These are phyloP conservation scores for Phoma herbarum DNA, from an alignment of 2,329 filamentous ascomycete genomes.

Conservation along the genomic window DNA sequence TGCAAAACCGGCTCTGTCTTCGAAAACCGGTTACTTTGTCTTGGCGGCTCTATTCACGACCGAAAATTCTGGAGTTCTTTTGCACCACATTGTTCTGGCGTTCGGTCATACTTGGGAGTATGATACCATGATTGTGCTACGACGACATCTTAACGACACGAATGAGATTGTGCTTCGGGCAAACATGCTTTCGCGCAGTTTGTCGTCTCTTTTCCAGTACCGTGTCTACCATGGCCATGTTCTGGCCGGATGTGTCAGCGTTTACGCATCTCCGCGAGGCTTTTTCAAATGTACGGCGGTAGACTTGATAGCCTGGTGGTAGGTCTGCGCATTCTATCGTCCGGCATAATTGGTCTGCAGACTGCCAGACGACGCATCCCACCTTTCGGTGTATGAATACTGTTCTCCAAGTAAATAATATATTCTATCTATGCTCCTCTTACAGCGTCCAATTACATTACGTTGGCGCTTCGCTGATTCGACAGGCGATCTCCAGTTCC, in stretches of 20 bases:
- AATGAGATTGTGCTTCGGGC: conserved; percentile 17
- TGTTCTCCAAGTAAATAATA: conserved; percentile 34
- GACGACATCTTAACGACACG: conserved; percentile 21
- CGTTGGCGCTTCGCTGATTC: not conserved
- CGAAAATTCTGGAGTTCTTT: conserved; percentile 40
- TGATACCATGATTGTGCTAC: conserved; percentile 41
- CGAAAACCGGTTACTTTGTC: not conserved
- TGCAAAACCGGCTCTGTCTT: not conserved
- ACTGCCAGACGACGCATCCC: conserved; percentile 25
- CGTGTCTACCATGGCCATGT: conserved; percentile 7
- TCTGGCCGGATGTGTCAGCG: conserved; percentile 17
- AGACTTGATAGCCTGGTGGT: conserved; percentile 9
- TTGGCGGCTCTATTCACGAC: conserved; percentile 16
- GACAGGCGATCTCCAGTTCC: conserved; percentile 7
- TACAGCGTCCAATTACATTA: not conserved
- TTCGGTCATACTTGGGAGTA: conserved; percentile 39
- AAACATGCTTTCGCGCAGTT: conserved; percentile 9
- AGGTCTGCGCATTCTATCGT: conserved; percentile 5
- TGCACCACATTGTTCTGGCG: conserved; percentile 39
- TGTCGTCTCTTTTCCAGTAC: not conserved
- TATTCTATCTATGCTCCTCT: conserved; percentile 9
- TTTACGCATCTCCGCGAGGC: conserved; percentile 14
- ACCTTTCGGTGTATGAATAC: conserved; percentile 25
- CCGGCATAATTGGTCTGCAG: conserved; percentile 13
- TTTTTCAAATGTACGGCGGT: conserved; percentile 9